These are phyloP conservation scores for Blastobotrys americana DNA, from an alignment of 805 yeast genomes.

Conservation along the genomic window DNA sequence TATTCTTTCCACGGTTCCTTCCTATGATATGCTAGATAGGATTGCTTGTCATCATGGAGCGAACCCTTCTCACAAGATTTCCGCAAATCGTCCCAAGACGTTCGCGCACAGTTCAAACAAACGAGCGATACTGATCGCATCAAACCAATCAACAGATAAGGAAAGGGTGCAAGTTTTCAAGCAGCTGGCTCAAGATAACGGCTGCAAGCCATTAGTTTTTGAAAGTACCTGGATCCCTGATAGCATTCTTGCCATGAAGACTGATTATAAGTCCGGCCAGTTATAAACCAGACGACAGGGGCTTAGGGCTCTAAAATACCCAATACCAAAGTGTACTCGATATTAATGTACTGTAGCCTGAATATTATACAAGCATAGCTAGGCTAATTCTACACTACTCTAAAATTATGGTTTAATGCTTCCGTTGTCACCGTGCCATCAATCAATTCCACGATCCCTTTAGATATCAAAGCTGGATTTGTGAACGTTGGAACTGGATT, in stretches of 20 bases:
- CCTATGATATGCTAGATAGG: not conserved
- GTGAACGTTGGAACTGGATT: no score
- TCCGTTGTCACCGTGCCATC: no score
- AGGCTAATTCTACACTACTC: no score
- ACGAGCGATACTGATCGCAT: not conserved
- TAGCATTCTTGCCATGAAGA: not conserved
- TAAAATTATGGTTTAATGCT: no score
- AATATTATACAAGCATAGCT: no score
- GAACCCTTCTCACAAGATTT: not conserved
- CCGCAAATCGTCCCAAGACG: conserved; percentile 1
- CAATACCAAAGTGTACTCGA: no score
- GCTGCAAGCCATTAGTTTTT: not conserved
- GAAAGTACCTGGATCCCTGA: not conserved
- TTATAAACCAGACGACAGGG: no score
- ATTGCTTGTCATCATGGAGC: conserved; percentile 1
- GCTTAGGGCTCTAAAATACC: no score
- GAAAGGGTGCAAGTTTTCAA: not conserved
- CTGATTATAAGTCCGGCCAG: no score
- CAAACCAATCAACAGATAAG: not conserved
- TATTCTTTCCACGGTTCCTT: not conserved
- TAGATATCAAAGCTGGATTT: no score
- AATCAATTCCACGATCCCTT: no score
- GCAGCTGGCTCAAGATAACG: not conserved
- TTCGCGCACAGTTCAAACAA: not conserved
- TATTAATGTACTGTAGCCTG: no score